Evolutionary conservation across 192 early-diverging fungal species (phyloP).

Genomic region (Entophlyctis helioformis): DNA sequence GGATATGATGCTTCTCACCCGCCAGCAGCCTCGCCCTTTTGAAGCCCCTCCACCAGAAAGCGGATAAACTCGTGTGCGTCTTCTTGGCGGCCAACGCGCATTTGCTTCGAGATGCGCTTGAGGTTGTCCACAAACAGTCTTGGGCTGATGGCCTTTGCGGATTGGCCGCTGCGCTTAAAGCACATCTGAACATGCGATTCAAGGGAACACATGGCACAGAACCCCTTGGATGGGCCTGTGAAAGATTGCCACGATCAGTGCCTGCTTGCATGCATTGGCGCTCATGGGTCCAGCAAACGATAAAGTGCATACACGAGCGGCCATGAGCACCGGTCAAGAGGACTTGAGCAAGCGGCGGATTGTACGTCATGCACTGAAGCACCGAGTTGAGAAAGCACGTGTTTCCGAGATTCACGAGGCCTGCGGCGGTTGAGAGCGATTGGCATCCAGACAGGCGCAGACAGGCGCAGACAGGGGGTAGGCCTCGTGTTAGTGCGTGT

Average conservation of each 20-base stretch:
- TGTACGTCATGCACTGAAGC: conserved; percentile 70
- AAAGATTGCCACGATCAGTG: too few species aligned
- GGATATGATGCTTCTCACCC: conserved; percentile 38
- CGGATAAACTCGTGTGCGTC: conserved; percentile 85
- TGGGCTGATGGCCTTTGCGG: conserved; percentile 53
- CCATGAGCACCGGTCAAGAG: conserved; percentile 17
- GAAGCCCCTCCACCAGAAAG: conserved; percentile 53
- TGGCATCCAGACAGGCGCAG: too few species aligned
- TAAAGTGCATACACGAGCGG: too few species aligned
- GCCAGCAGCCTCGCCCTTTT: conserved; percentile 48
- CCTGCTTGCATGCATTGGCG: conserved; percentile 29
- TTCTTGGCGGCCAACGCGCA: conserved; percentile 72
- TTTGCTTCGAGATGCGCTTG: conserved; percentile 62
- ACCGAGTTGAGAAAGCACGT: conserved; percentile 80
- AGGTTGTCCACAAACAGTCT: conserved; percentile 52
- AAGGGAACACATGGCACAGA: conserved; percentile 65
- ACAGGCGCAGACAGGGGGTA: too few species aligned
- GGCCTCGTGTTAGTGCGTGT: too few species aligned
- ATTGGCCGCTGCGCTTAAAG: conserved; percentile 21
- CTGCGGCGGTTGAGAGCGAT: conserved; percentile 27
- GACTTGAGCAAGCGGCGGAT: conserved; percentile 9
- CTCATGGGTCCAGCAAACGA: too few species aligned
- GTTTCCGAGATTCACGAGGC: conserved; percentile 68
- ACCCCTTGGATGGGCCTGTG: too few species aligned
- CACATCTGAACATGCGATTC: conserved; percentile 52